Evolutionary conservation across 202 grass and related monocot genomes (phyloP).

Genomic region (Brachypodium distachyon): DNA sequence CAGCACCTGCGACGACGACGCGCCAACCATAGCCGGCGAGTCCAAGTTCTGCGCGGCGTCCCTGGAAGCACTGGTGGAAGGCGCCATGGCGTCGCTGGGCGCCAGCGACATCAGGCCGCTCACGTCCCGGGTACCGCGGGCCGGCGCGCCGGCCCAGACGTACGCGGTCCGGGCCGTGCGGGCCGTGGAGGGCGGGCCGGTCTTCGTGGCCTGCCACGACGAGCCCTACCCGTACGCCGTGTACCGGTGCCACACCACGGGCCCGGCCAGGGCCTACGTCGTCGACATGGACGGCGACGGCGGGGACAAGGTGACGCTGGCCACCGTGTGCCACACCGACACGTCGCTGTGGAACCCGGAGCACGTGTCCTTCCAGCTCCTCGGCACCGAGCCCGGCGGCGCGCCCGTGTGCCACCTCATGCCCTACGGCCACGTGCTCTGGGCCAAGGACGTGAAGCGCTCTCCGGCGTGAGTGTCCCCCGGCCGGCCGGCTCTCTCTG

Average conservation of each 20-base stretch:
- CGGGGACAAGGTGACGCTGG: not conserved
- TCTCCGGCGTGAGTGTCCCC: not conserved
- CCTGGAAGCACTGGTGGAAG: slow-evolving; percentile 40
- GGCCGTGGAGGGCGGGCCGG: not conserved
- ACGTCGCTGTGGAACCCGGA: slow-evolving; percentile 28
- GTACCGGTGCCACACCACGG: slow-evolving; percentile 50
- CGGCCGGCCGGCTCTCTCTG: not conserved
- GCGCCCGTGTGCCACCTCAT: slow-evolving; percentile 51
- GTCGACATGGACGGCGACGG: slow-evolving; percentile 26
- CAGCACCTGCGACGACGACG: slow-evolving; percentile 26
- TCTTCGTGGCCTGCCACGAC: slow-evolving; percentile 51
- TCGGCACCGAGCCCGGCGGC: slow-evolving; percentile 39
- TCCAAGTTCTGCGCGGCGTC: slow-evolving; percentile 45
- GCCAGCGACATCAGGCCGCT: slow-evolving; percentile 24
- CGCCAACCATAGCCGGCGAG: not conserved
- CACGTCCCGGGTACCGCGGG: slow-evolving; percentile 22
- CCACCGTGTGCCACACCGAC: slow-evolving; percentile 46
- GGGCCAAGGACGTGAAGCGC: slow-evolving; percentile 29
- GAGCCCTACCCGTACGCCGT: slow-evolving; percentile 34
- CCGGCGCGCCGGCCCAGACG: not conserved
- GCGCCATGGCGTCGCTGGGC: slow-evolving; percentile 21
- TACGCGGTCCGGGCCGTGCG: slow-evolving; percentile 22
- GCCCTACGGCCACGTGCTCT: slow-evolving; percentile 46
- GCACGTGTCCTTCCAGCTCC: slow-evolving; percentile 44
- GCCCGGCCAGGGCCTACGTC: slow-evolving; percentile 35